Percentiles rank a stretch among this genome's conserved stretches.
Conservation (phyloP, 208 protist genomes). For the Leishmania lainsoni region DNA sequence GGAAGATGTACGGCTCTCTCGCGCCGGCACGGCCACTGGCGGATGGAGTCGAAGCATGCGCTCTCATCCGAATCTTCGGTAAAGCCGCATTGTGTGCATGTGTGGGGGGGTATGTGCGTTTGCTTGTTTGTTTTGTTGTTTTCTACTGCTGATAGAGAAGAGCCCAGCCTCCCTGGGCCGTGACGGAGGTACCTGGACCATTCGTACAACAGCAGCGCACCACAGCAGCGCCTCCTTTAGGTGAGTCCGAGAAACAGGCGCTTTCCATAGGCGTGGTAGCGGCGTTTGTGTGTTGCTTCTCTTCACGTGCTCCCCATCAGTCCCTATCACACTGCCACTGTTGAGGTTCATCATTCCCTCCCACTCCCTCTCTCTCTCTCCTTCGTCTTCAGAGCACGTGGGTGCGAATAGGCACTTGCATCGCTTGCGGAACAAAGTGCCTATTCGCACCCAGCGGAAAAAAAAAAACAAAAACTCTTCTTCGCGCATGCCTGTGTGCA, state of each 20-base stretch:
- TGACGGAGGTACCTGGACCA: neutral
- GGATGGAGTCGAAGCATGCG: slow-evolving; percentile 78
- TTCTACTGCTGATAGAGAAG: neutral
- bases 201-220: neutral
- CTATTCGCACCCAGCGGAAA: too few relatives aligned
- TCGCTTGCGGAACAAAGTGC: too few relatives aligned
- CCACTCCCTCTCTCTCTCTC: neutral
- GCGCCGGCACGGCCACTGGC: slow-evolving; percentile 72
- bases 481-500: neutral
- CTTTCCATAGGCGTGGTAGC: neutral
- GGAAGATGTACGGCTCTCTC: slow-evolving; percentile 84
- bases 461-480: too few relatives aligned
- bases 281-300: neutral
- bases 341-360: neutral
- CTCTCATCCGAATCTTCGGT: slow-evolving; percentile 76
- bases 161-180: neutral
- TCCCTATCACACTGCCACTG: neutral
- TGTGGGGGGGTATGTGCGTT: neutral
- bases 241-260: neutral
- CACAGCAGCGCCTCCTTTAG: slow-evolving; percentile 1
- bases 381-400: neutral
- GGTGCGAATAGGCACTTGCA: too few relatives aligned
- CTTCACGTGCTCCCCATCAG: slow-evolving; percentile 8
- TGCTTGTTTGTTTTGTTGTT: slow-evolving; percentile 13
- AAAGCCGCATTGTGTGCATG: slow-evolving; percentile 3